Percentiles rank a stretch among this genome's conserved stretches.
These are phyloP conservation scores for Lathyrus sativus DNA, from an alignment of 306 rosid genomes.

Conservation along the genomic window DNA sequence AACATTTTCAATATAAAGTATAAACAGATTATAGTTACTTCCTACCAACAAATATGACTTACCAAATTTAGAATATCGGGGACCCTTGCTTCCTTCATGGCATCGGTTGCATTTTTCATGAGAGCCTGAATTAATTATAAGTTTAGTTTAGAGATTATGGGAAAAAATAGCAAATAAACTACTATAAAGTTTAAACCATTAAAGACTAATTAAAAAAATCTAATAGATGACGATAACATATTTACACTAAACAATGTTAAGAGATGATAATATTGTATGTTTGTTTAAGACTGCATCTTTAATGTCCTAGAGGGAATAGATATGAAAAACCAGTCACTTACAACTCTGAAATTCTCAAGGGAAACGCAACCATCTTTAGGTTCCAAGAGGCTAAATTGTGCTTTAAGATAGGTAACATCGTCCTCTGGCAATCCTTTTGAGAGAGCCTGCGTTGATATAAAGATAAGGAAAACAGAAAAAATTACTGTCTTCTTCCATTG, in stretches of 20 bases:
- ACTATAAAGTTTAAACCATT: neutral
- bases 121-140: slow-evolving; percentile 67
- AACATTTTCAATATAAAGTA: neutral
- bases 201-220: slow-evolving; percentile 7
- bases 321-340: slow-evolving; percentile 42
- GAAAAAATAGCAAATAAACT: slow-evolving; percentile 22
- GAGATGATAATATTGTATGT: slow-evolving; percentile 4
- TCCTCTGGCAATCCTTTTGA: slow-evolving; percentile 83
- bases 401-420: slow-evolving; percentile 75
- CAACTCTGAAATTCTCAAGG: slow-evolving; percentile 78
- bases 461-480: slow-evolving; percentile 26
- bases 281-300: slow-evolving; percentile 14
- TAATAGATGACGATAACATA: slow-evolving; percentile 24
- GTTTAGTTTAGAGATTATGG: slow-evolving; percentile 38
- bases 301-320: slow-evolving; percentile 25
- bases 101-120: slow-evolving; percentile 78
- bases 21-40: slow-evolving; percentile 28
- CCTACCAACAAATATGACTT: slow-evolving; percentile 42
- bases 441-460: slow-evolving; percentile 68
- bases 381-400: slow-evolving; percentile 80
- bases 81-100: slow-evolving; percentile 89
- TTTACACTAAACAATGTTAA: slow-evolving; percentile 12
- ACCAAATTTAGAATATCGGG: slow-evolving; percentile 74
- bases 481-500: slow-evolving; percentile 23
- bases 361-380: slow-evolving; percentile 72